These are phyloP conservation scores for Deuterostichococcus epilithicus DNA, from an alignment of 139 green algal genomes.

Conservation along the genomic window DNA sequence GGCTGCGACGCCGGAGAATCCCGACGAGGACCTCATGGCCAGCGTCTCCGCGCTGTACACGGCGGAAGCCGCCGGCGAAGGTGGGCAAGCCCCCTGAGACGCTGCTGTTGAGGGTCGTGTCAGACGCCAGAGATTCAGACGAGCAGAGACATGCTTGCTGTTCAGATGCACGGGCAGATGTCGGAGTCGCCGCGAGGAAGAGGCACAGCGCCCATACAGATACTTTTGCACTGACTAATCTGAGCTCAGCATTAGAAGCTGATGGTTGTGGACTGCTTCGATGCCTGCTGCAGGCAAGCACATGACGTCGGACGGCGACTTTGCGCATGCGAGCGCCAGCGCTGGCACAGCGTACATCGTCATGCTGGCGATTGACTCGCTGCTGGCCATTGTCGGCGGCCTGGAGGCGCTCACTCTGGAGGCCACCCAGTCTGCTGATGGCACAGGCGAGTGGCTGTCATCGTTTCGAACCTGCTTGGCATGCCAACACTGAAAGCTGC, in stretches of 20 bases:
- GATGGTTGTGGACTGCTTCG: neutral
- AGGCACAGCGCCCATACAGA: no score
- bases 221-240: no score
- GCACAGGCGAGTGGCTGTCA: neutral
- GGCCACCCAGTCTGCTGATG: neutral
- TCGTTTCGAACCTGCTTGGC: neutral
- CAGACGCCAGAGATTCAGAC: no score
- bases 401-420: slow-evolving; percentile 49
- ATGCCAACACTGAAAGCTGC: no score
- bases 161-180: no score
- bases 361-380: slow-evolving; percentile 55
- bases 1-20: slow-evolving; percentile 15
- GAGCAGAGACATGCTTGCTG: no score
- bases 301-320: slow-evolving; percentile 41
- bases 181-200: no score
- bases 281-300: slow-evolving; percentile 24
- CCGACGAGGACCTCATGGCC: slow-evolving; percentile 26
- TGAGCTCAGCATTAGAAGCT: no score
- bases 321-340: slow-evolving; percentile 15
- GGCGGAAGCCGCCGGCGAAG: neutral
- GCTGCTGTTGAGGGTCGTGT: no score
- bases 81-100: no score
- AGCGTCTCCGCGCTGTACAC: slow-evolving; percentile 10
- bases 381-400: slow-evolving; percentile 49
- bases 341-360: slow-evolving; percentile 38